Base-by-base conservation (phyloP, 257 asterid genomes). In the Solanum ossicruentum region DNA sequence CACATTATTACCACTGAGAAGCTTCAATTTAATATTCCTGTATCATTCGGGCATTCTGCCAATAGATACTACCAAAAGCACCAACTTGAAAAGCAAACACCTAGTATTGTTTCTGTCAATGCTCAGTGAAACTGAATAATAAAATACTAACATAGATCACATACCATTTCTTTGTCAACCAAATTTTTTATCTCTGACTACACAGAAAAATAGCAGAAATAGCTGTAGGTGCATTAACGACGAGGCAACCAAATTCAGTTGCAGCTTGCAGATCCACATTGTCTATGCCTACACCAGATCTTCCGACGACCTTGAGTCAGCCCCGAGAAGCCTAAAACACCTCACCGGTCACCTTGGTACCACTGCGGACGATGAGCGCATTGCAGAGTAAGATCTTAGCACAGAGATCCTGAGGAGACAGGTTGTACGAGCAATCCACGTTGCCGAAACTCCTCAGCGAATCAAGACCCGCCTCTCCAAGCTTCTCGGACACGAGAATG, bases 231-330 rank as follows among this genome's bases (percentile, higher is more conserved):
- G 99, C 99, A 83, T 95, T 95, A 20, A 95, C 98, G 21, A 95
- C 98, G 63, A 95, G 88, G 57, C 99, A 95, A 1, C 99, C 99
- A 15, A 85, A 88, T 89, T 95, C 99, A 52, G 99, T 95, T 17
- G 99, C 99, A 20, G 98, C 98, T 87, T 92, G 97, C 87, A 95
- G 97, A 94, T 95, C 99, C 86, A 95, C 99, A 81, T 95, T 95
- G 36, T 95, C 99, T 51, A 95, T 95, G 45, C 99, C 99, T 5
- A 95, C 99, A 7, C 99, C 99, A 10, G 99, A 98, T 65, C 99
- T 91, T 8, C 99, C 99, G 0, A 94, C 99, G 9, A 95, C 98
- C 91, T 92, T 95, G 60, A 95, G 89, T 67, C 88, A 90, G 80
- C 99, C 99, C 85, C 89, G 88, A 23, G 97, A 94, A 32, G 98